These are phyloP conservation scores for Sambucus nigra DNA, from an alignment of 129 eudicot species.

Conservation along the genomic window DNA sequence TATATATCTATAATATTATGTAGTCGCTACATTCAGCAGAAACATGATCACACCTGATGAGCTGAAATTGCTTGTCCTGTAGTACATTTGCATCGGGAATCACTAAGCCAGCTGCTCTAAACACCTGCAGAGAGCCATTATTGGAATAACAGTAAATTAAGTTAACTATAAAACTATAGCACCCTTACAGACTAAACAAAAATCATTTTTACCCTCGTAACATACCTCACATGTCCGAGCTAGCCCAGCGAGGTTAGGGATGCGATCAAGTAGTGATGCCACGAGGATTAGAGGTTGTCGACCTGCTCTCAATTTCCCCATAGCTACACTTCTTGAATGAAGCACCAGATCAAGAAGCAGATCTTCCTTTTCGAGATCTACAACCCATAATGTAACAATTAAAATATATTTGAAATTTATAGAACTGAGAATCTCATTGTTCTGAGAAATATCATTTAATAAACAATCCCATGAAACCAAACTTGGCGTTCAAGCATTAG, in stretches of 20 bases:
- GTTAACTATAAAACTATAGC: background rate
- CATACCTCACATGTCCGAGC: slow-evolving; percentile 92
- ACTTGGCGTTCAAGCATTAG: no score
- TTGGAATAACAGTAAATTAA: background rate
- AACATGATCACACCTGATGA: no score
- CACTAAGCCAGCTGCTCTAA: slow-evolving; percentile 77
- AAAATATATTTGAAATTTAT: no score
- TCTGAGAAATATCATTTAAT: no score
- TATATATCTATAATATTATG: no score
- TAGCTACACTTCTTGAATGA: slow-evolving; percentile 47
- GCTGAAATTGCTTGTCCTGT: slow-evolving; percentile 91
- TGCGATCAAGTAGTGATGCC: slow-evolving; percentile 90
- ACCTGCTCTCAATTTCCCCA: slow-evolving; percentile 48
- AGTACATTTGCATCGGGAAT: slow-evolving; percentile 54
- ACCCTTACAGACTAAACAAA: background rate
- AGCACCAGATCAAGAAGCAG: slow-evolving; percentile 59
- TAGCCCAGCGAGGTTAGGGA: slow-evolving; percentile 98
- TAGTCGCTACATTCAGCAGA: no score
- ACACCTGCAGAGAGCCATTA: slow-evolving; percentile 44
- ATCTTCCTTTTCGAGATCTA: slow-evolving; percentile 81
- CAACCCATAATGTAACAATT: slow-evolving; percentile 13
- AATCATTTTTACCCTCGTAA: background rate
- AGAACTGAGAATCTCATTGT: no score
- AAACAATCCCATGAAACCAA: no score
- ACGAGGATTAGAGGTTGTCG: slow-evolving; percentile 69